Conservation (phyloP, 1,284 basidiomycete species). For the Waitea zeae region DNA sequence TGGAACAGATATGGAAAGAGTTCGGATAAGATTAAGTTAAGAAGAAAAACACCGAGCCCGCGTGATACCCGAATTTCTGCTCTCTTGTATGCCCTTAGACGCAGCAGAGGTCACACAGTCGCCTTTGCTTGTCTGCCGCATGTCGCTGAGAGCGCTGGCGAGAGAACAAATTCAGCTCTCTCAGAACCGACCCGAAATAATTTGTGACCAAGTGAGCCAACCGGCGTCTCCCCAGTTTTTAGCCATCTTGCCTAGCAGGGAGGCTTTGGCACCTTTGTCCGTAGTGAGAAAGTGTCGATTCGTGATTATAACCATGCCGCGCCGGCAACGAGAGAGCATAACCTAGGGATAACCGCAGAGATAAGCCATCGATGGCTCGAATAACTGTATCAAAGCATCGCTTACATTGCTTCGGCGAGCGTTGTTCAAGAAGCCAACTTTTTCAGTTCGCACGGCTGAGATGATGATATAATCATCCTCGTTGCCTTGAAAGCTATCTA, state of each 20-base stretch:
- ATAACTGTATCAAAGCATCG: neutral
- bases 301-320: constrained; percentile 38
- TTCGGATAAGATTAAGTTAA: too few species aligned
- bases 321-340: constrained; percentile 50
- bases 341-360: constrained; percentile 53
- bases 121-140: too few species aligned
- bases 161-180: too few species aligned
- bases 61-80: too few species aligned
- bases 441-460: constrained; percentile 18
- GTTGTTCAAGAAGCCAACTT: constrained; percentile 29
- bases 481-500: constrained; percentile 35
- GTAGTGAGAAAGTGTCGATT: neutral
- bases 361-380: constrained; percentile 7
- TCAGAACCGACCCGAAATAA: constrained; percentile 10
- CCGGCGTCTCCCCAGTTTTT: constrained; percentile 14
- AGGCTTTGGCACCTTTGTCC: constrained; percentile 10
- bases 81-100: too few species aligned
- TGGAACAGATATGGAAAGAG: too few species aligned
- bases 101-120: too few species aligned
- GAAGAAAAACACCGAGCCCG: too few species aligned
- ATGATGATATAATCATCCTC: constrained; percentile 25
- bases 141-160: too few species aligned
- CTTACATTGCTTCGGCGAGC: constrained; percentile 21
- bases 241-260: constrained; percentile 29
- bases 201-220: constrained; percentile 15